Evolutionary conservation across 2,329 filamentous ascomycete genomes (phyloP), one percentile per base, ranked within the genome.

Genomic region (Samsoniella hepiali): DNA sequence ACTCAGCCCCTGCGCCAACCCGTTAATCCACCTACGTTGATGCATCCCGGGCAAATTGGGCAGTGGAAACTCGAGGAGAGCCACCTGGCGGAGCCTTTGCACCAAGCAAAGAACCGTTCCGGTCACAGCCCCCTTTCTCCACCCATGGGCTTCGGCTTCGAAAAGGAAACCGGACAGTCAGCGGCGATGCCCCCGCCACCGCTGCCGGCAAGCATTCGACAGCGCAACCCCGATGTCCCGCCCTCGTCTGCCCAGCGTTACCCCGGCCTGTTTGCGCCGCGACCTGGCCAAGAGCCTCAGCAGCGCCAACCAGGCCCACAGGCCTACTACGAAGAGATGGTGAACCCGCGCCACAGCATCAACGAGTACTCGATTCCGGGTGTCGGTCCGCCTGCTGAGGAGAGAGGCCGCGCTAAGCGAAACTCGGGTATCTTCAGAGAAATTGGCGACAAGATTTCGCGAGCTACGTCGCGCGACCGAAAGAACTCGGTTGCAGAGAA

Each of bases 21-120:
- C 9, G 22, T 27, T 11, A 40, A 47, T 8, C 51, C 59, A 34
- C 67, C 67, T 17, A 64, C 64, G 5, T 65, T 71, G 60, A 60
- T 72, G 42, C 65, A 66, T 36, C 67, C 68, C 32, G 68, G 67
- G 32, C 67, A 72, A 1, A 72, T 74, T n/a, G 79, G 78, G 0
- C 75, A 76, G 22, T 86, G 84, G 83, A 82, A 80, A 57, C 71
- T 83, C 6, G 78, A 85, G 66, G 82, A 85, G 71, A 86, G 84
- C 10, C 78, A 82, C 64, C 73, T 86, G 42, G 73, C 78, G 1
- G 78, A 83, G 65, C 84, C 84, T 32, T 74, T 85, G 22, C 73
- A 77, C 59, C 63, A 66, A 3, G 69, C 74, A 3, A 73, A 72
- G 58, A 75, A 75, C 56, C 73, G 75, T 27, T 68, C 74, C 29